Conservation (phyloP, 2,329 filamentous ascomycete genomes). For the Phialophora macrospora region DNA sequence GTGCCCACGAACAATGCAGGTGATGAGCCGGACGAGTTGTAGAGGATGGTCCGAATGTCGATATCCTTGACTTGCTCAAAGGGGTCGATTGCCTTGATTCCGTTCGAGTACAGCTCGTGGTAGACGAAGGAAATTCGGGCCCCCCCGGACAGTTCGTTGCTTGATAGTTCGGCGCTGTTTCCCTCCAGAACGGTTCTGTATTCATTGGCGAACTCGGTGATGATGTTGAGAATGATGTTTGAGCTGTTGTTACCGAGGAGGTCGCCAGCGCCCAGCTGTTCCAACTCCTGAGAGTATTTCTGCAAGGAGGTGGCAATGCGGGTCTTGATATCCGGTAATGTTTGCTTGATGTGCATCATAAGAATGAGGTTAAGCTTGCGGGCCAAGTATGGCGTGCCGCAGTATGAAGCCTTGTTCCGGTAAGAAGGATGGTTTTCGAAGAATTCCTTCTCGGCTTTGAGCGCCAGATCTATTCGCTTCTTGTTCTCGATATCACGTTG, state of each 20-base stretch:
- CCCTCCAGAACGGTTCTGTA: conserved; percentile 95
- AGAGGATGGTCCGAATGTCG: conserved; percentile 94
- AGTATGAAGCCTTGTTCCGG: conserved; percentile 97
- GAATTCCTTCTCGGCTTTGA: conserved; percentile 94
- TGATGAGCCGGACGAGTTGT: conserved; percentile 98
- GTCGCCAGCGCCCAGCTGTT: conserved; percentile 78
- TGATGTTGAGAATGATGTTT: conserved; percentile 97
- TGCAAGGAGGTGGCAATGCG: conserved; percentile 91
- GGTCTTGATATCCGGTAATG: conserved; percentile 95
- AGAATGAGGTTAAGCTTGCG: conserved; percentile 97
- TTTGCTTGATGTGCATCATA: conserved; percentile 99
- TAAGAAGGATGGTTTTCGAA: conserved; percentile 99
- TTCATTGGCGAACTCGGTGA: conserved; percentile 97
- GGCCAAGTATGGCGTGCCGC: conserved; percentile 94
- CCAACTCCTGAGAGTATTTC: conserved; percentile 85
- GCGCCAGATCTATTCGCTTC: conserved; percentile 85
- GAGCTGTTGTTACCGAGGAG: conserved; percentile 91
- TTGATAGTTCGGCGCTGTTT: conserved; percentile 95
- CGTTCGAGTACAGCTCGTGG: conserved; percentile 97
- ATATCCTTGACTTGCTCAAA: conserved; percentile 98
- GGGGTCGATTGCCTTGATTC: conserved; percentile 95
- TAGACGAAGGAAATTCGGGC: conserved; percentile 99
- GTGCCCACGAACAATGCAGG: conserved; percentile 96
- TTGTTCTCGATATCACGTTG: conserved; percentile 99
- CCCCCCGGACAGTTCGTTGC: conserved; percentile 90